Base-by-base conservation (phyloP, 495 filamentous ascomycete species). In the Acidiella bohemica region DNA sequence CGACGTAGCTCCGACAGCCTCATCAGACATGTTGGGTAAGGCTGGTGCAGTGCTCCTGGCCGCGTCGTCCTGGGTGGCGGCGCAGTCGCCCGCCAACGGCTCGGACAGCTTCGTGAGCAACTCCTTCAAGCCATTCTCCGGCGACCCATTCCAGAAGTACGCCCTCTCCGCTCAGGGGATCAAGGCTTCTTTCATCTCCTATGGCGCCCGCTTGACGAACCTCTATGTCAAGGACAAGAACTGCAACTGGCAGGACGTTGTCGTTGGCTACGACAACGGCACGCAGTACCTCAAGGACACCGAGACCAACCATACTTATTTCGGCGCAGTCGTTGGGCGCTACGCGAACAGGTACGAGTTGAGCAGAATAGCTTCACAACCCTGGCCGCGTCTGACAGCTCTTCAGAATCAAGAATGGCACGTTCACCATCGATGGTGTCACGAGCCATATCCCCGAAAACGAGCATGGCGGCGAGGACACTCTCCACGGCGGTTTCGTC, bases 251-350 rank as follows among this genome's bases (percentile, higher is more conserved):
- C 71, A 73, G 48, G 82, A 86, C 56, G 60, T 86, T 16, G 67
- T 82, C n/a, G 67, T 73, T 17, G 82, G 82, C 31, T 88, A 79
- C 41, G 82, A 88, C 54, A 74, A 84, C 49, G 72, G 75, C 13
- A 70, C 57, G 17, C 65, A 78, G 34, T 88, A 86, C 52, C 49
- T 65, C 10, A 57, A 70, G 21, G 79, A 84, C 51, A 26, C 33
- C 24, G 37, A 44, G 51, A 61, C 61, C 23, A 66, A 72, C 35
- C 79, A 81, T 60, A 79, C 79, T 28, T 81, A 76, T 65, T 81
- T 81, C 45, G 81, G 81, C 21, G 63, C 75, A 3, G 67, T 82
- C 11, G 78, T 81, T 0, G 82, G 82, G 23, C 78, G 82, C 13
- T 88, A 86, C 51, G 82, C 81, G 28, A 88, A 88, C 59, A 34